A percentile compares a stretch with the other conserved stretches of the same genome.
Conservation (phyloP, 2,329 filamentous ascomycete species). For the Fusarium mangiferae region DNA sequence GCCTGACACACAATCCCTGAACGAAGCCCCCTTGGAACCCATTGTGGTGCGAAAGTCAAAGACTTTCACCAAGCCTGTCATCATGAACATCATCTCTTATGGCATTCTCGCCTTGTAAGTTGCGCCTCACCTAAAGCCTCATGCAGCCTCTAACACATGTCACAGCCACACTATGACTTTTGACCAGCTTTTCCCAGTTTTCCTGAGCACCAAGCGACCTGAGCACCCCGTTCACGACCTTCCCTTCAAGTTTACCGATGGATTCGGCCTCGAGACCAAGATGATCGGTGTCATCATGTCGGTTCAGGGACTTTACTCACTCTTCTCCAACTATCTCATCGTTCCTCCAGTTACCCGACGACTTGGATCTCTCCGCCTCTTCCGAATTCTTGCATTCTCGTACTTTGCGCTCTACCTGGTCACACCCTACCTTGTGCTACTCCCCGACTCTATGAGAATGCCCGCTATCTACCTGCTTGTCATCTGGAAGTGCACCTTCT, state of each 20-base stretch:
- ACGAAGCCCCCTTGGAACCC: slow-evolving; percentile 27
- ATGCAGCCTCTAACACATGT: slow-evolving; percentile 24
- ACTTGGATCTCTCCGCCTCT: slow-evolving; percentile 82
- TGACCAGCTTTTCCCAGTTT: slow-evolving; percentile 91
- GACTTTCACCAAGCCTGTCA: slow-evolving; percentile 85
- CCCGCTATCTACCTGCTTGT: slow-evolving; percentile 80
- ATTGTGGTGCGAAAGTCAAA: slow-evolving; percentile 48
- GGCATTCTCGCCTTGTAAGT: slow-evolving; percentile 95
- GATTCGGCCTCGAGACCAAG: slow-evolving; percentile 85
- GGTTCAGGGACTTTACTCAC: slow-evolving; percentile 88
- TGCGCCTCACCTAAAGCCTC: background rate
- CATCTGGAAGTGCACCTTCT: slow-evolving; percentile 92
- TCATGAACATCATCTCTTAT: slow-evolving; percentile 89
- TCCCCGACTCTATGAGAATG: slow-evolving; percentile 78
- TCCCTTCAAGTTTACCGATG: slow-evolving; percentile 89
- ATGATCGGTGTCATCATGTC: slow-evolving; percentile 89
- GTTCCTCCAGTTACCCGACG: slow-evolving; percentile 81
- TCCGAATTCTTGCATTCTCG: slow-evolving; percentile 80
- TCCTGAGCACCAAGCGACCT: slow-evolving; percentile 76
- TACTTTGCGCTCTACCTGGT: slow-evolving; percentile 91
- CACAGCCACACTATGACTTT: slow-evolving; percentile 96
- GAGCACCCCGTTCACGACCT: slow-evolving; percentile 65
- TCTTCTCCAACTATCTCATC: slow-evolving; percentile 84
- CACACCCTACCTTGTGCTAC: slow-evolving; percentile 88
- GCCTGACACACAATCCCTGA: slow-evolving; percentile 35